Evolutionary conservation across 306 rosid genomes (phyloP).

Genomic region (peach (Prunus persica)): Prunus_persica_NCBIv2 NC_034014.1:28636501-28637000

Average conservation of each 20-base stretch:
- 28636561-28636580: conserved; percentile 95
- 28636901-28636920: conserved; percentile 85
- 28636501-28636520: conserved; percentile 98
- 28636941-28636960: conserved; percentile 91
- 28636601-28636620: conserved; percentile 98
- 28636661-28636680: conserved; percentile 52
- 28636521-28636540: conserved; percentile 83
- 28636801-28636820: conserved; percentile 19
- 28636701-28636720: neutral
- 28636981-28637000: conserved; percentile 95
- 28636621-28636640: conserved; percentile 90
- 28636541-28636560: conserved; percentile 79
- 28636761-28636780: neutral
- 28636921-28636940: conserved; percentile 91
- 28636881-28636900: conserved; percentile 87
- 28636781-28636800: conserved; percentile 21
- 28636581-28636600: conserved; percentile 97
- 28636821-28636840: conserved; percentile 91
- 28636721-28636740: neutral
- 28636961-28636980: conserved; percentile 98
- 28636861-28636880: conserved; percentile 86
- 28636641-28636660: conserved; percentile 88
- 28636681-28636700: neutral
- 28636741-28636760: neutral
- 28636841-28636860: conserved; percentile 98